A percentile compares a stretch with the other conserved stretches of the same genome.
phyloP scores from a whole-genome alignment of 768 basidiomycete genomes.

The Cubamyces sp. region DNA sequence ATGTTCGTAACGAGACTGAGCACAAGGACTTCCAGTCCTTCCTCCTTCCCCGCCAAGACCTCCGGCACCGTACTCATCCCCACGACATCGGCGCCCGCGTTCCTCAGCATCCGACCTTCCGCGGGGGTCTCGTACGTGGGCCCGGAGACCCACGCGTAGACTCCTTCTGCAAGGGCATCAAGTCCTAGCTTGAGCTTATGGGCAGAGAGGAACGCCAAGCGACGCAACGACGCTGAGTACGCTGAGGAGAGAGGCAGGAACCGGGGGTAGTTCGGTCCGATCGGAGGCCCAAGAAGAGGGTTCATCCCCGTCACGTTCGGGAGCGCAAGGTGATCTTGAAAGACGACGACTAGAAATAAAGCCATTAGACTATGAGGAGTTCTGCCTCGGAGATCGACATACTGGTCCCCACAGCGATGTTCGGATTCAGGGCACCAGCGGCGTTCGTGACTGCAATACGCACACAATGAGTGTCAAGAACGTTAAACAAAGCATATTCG shows the following conservation, averaged over 20 bases:
- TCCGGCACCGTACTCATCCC: conserved; percentile 95
- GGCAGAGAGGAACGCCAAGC: conserved; percentile 72
- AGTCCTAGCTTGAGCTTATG: conserved; percentile 57
- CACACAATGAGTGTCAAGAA: not conserved
- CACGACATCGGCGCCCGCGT: conserved; percentile 85
- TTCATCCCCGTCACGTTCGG: conserved; percentile 80
- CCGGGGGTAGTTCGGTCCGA: conserved; percentile 62
- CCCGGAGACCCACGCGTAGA: conserved; percentile 89
- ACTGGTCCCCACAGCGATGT: conserved; percentile 82
- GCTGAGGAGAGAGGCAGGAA: conserved; percentile 87
- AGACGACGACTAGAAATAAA: conserved; percentile 64
- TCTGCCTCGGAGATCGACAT: conserved; percentile 32
- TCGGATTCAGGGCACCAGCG: conserved; percentile 77
- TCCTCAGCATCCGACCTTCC: conserved; percentile 77
- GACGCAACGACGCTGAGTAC: conserved; percentile 74
- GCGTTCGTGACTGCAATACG: conserved; percentile 82
- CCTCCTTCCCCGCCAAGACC: conserved; percentile 78
- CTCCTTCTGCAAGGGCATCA: conserved; percentile 73
- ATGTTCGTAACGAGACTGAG: conserved; percentile 86
- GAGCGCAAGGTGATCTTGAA: conserved; percentile 84
- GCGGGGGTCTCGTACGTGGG: conserved; percentile 91
- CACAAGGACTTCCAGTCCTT: conserved; percentile 75
- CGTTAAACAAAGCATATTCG: not conserved
- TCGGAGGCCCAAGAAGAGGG: conserved; percentile 74
- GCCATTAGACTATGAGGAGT: not conserved